A percentile compares a stretch with the other conserved stretches of the same genome.
phyloP scores from a whole-genome alignment of 208 protist species.

The Angomonas ambiguus region DNA sequence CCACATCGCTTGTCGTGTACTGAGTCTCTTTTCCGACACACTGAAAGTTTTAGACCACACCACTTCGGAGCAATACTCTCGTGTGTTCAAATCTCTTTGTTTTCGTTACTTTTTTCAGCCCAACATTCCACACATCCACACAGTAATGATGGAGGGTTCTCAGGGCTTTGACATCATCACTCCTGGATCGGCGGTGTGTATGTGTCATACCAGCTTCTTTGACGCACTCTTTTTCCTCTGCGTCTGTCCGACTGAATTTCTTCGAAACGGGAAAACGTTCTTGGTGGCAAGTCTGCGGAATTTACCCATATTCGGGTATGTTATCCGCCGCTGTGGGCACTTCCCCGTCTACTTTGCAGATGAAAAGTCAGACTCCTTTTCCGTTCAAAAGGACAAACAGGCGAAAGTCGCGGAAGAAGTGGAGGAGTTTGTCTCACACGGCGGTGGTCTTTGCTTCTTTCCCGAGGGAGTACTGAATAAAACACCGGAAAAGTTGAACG shows the following conservation, averaged over 20 bases:
- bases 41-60: conserved; percentile 16
- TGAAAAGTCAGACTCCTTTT: conserved; percentile 35
- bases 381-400: conserved; percentile 73
- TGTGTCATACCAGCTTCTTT: conserved; percentile 75
- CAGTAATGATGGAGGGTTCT: conserved; percentile 44
- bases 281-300: conserved; percentile 52
- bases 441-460: conserved; percentile 62
- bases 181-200: conserved; percentile 26
- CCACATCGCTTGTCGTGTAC: conserved; percentile 27
- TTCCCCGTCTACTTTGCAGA: conserved; percentile 78
- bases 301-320: conserved; percentile 59
- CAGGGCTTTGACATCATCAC: conserved; percentile 27
- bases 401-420: conserved; percentile 34
- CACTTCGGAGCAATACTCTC: conserved; percentile 28
- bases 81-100: conserved; percentile 24
- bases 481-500: conserved; percentile 37
- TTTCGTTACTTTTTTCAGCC: conserved; percentile 33
- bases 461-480: conserved; percentile 72
- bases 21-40: conserved; percentile 24
- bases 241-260: conserved; percentile 26
- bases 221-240: conserved; percentile 58
- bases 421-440: conserved; percentile 35
- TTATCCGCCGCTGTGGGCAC: conserved; percentile 50
- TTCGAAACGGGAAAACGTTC: conserved; percentile 47
- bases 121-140: conserved; percentile 43